Conservation (phyloP, 306 rosid genomes). For the Lathyrus oleraceus region DNA sequence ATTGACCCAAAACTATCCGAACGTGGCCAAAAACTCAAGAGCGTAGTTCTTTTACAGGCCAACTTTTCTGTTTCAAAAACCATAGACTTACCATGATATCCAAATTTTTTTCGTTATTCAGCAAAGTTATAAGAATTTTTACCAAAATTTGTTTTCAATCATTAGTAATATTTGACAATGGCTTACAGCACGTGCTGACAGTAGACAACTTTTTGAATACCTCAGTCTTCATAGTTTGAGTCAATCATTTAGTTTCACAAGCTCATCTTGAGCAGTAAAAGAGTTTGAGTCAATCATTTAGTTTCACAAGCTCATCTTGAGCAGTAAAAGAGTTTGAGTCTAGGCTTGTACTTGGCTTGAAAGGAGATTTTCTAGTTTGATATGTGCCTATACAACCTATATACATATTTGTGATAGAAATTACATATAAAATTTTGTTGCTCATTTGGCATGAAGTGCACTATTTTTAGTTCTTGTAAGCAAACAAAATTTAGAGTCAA, state of each 20-base stretch:
- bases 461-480: neutral
- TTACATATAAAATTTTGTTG: neutral
- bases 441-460: conserved; percentile 14
- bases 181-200: neutral
- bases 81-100: too few relatives aligned
- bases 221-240: conserved; percentile 12
- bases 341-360: conserved; percentile 24
- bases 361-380: conserved; percentile 8
- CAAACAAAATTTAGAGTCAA: neutral
- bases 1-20: conserved; percentile 10
- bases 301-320: conserved; percentile 17
- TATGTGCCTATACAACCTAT: neutral
- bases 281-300: conserved; percentile 9
- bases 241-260: conserved; percentile 19
- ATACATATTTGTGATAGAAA: neutral
- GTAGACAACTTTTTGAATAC: neutral
- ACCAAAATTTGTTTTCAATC: too few relatives aligned
- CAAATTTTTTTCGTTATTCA: too few relatives aligned
- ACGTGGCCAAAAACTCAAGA: conserved; percentile 2
- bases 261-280: conserved; percentile 11
- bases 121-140: too few relatives aligned
- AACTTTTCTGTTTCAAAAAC: neutral
- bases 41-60: conserved; percentile 6
- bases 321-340: conserved; percentile 2
- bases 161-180: neutral